A percentile compares a stretch with the other conserved stretches of the same genome.
Conservation (phyloP, 768 basidiomycete species). For the Butyriboletus loyo region DNA sequence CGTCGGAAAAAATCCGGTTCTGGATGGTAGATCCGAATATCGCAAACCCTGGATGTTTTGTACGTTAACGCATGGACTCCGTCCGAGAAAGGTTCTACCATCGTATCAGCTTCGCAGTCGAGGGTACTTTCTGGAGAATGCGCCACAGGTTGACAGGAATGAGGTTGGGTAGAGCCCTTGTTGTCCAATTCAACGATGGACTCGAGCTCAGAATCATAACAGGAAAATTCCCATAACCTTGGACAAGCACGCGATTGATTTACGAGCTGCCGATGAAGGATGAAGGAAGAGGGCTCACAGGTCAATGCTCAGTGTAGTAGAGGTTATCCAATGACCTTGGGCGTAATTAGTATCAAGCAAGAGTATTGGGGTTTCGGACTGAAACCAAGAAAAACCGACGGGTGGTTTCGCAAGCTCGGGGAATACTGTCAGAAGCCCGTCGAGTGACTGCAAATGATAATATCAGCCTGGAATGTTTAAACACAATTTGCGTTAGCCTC, state of each 20-base stretch:
- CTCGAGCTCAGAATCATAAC: slow-evolving; percentile 21
- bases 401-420: slow-evolving; percentile 23
- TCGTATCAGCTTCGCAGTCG: neutral
- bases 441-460: slow-evolving; percentile 17
- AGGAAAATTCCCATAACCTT: slow-evolving; percentile 27
- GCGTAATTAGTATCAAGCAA: slow-evolving; percentile 13
- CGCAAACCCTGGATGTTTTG: slow-evolving; percentile 5
- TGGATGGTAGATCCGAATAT: neutral
- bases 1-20: neutral
- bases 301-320: slow-evolving; percentile 18
- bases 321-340: slow-evolving; percentile 15
- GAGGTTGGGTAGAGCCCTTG: neutral
- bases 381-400: slow-evolving; percentile 23
- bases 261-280: neutral
- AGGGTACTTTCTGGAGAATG: neutral
- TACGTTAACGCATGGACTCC: slow-evolving; percentile 4
- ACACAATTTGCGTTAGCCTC: slow-evolving; percentile 5
- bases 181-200: neutral
- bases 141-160: neutral
- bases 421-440: slow-evolving; percentile 19
- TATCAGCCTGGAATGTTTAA: neutral
- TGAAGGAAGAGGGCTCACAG: slow-evolving; percentile 15
- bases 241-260: neutral
- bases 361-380: slow-evolving; percentile 28
- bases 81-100: slow-evolving; percentile 12